These are phyloP conservation scores for Cryptosporidium andersoni DNA, from an alignment of 169 alveolate species.

Conservation along the genomic window DNA sequence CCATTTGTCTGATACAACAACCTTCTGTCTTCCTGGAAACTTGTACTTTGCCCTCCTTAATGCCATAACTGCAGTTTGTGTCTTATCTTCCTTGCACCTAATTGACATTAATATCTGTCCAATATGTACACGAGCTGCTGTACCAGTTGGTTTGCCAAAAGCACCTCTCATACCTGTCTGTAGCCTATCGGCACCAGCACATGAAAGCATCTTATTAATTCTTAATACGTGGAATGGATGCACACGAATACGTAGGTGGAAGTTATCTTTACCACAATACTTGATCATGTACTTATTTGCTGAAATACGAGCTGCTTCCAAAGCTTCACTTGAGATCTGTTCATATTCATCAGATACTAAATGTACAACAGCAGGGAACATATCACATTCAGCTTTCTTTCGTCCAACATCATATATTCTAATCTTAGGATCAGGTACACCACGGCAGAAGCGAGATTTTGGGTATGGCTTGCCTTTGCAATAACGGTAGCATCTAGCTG, in stretches of 20 bases:
- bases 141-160: slow-evolving; percentile 98
- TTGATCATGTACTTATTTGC: slow-evolving; percentile 97
- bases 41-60: slow-evolving; percentile 97
- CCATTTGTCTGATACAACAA: slow-evolving; percentile 95
- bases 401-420: slow-evolving; percentile 97
- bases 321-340: slow-evolving; percentile 97
- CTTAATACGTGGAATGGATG: slow-evolving; percentile 99
- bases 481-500: slow-evolving; percentile 99
- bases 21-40: slow-evolving; percentile 99
- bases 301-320: slow-evolving; percentile 99
- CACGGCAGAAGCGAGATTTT: slow-evolving; percentile 97
- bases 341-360: slow-evolving; percentile 98
- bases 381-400: slow-evolving; percentile 96
- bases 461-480: slow-evolving; percentile 99
- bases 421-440: slow-evolving; percentile 99
- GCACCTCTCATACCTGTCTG: slow-evolving; percentile 99
- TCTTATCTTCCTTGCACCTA: slow-evolving; percentile 86
- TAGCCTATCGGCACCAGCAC: slow-evolving; percentile 99
- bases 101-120: slow-evolving; percentile 95
- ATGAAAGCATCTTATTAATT: slow-evolving; percentile 99
- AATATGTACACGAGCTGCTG: slow-evolving; percentile 95
- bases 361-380: slow-evolving; percentile 96
- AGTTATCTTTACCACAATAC: slow-evolving; percentile 96
- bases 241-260: slow-evolving; percentile 97
- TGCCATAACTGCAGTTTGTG: slow-evolving; percentile 91